phyloP scores from a whole-genome alignment of 2,329 filamentous ascomycete genomes.

The Trichoderma citrinoviride region DNA sequence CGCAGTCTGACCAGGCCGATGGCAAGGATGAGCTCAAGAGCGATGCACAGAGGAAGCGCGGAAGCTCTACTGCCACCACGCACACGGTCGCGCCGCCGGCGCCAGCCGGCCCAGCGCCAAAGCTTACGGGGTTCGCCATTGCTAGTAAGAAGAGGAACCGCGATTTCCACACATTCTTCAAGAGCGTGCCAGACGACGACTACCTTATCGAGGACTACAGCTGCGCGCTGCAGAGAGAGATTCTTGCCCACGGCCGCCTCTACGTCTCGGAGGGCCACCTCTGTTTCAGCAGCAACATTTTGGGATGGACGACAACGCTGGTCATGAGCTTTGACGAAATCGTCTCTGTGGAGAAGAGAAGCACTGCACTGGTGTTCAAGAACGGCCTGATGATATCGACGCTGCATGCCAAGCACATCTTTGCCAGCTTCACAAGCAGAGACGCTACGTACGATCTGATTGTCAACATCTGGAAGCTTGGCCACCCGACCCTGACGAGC shows the following conservation, averaged over 20 bases:
- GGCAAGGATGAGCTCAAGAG: conserved; percentile 60
- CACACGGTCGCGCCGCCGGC: conserved; percentile 60
- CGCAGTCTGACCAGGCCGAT: conserved; percentile 61
- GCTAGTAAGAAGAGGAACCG: conserved; percentile 94
- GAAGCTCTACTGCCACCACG: conserved; percentile 71
- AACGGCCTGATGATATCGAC: conserved; percentile 98
- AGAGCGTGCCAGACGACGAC: conserved; percentile 96
- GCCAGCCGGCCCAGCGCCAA: conserved; percentile 52
- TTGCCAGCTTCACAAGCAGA: conserved; percentile 89
- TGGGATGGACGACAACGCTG: conserved; percentile 95
- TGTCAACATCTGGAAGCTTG: conserved; percentile 97
- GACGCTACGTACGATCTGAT: conserved; percentile 97
- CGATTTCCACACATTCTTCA: conserved; percentile 90
- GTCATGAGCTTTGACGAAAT: conserved; percentile 99
- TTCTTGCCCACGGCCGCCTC: conserved; percentile 85
- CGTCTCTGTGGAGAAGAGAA: conserved; percentile 94
- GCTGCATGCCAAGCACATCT: conserved; percentile 89
- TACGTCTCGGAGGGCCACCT: conserved; percentile 97
- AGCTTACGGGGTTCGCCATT: conserved; percentile 91
- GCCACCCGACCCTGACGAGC: conserved; percentile 86
- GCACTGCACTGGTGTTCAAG: conserved; percentile 90
- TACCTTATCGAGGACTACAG: conserved; percentile 99
- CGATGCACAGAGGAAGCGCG: conserved; percentile 68
- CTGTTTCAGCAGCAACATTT: conserved; percentile 98
- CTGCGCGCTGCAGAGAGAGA: conserved; percentile 92